These are phyloP conservation scores for Populus davidiana DNA, from an alignment of 345 rosid genomes.

Conservation along the genomic window DNA sequence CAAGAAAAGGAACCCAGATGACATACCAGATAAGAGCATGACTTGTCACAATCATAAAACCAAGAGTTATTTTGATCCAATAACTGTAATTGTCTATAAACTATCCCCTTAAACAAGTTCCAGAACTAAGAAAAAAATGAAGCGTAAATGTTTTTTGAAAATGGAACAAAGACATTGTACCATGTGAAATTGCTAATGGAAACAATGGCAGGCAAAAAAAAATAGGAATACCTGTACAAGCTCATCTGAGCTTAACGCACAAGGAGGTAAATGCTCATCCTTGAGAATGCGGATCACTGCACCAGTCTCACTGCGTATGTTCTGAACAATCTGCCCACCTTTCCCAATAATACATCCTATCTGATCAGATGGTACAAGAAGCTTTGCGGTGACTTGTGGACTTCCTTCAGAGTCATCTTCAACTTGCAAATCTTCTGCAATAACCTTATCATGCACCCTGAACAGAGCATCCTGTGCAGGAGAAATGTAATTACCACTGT, in stretches of 20 bases:
- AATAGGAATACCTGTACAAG: conserved; percentile 71
- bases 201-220: background rate
- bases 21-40: background rate
- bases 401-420: conserved; percentile 61
- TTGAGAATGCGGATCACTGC: conserved; percentile 88
- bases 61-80: no score
- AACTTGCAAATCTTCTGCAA: conserved; percentile 57
- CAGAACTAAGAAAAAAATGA: background rate
- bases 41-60: background rate
- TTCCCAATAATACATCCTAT: conserved; percentile 93
- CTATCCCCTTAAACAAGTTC: background rate
- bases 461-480: conserved; percentile 96
- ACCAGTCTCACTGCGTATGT: conserved; percentile 80
- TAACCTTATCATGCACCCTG: conserved; percentile 77
- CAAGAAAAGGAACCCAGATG: background rate
- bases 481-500: conserved; percentile 47
- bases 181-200: background rate
- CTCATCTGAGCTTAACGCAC: conserved; percentile 83
- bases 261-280: conserved; percentile 79
- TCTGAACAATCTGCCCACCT: conserved; percentile 92
- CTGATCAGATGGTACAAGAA: conserved; percentile 97
- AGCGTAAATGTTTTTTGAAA: background rate
- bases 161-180: no score
- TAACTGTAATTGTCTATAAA: background rate
- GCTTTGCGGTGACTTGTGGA: conserved; percentile 63